These are phyloP conservation scores for Vanrija pseudolonga DNA, from an alignment of 1,284 basidiomycete genomes.

Conservation along the genomic window DNA sequence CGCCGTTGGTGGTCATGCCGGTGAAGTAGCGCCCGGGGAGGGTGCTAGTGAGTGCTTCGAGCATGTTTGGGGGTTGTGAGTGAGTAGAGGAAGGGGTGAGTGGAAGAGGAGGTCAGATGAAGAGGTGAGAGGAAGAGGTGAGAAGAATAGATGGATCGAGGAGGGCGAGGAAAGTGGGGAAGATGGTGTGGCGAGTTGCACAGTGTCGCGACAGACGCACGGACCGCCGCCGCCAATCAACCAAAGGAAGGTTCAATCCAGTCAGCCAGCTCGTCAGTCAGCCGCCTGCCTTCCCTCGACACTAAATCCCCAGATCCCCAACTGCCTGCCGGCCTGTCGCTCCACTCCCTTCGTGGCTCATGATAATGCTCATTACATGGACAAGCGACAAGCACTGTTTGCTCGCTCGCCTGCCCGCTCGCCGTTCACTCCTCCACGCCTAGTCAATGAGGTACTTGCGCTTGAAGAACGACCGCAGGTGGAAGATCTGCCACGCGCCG, in stretches of 20 bases:
- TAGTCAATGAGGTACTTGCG: conserved; percentile 94
- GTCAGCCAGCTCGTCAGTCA: background rate
- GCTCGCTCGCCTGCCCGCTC: too few species aligned
- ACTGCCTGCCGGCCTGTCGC: background rate
- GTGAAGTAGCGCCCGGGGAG: too few species aligned
- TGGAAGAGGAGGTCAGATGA: background rate
- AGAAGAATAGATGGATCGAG: background rate
- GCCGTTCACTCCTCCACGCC: background rate
- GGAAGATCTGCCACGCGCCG: conserved; percentile 87
- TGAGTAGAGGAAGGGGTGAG: background rate
- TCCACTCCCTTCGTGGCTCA: background rate
- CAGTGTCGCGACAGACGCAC: too few species aligned
- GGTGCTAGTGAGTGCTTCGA: too few species aligned
- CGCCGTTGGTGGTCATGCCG: background rate
- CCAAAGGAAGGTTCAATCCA: too few species aligned
- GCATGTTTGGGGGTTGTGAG: background rate
- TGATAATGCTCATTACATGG: background rate
- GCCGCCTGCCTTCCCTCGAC: background rate
- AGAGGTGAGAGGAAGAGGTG: background rate
- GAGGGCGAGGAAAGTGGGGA: background rate
- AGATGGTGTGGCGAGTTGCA: too few species aligned
- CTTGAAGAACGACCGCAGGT: conserved; percentile 91
- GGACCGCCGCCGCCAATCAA: too few species aligned
- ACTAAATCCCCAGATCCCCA: too few species aligned
- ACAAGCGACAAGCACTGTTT: background rate